Evolutionary conservation across 257 asterid genomes (phyloP).

Genomic region (Capsicum rhomboideum): DNA sequence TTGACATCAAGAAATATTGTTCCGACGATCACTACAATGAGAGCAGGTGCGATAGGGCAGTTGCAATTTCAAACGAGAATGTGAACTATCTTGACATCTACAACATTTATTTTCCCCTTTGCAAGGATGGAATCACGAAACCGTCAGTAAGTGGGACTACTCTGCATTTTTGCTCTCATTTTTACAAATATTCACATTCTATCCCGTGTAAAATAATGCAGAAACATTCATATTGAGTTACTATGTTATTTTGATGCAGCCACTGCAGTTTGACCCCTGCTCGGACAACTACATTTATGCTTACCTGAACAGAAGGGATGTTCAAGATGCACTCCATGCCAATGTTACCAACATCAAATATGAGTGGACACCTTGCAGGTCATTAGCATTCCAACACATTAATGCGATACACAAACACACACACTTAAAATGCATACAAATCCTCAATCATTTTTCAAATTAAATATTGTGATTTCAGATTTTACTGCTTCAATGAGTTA

Average conservation of each 20-base stretch:
- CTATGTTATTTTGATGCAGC: background rate
- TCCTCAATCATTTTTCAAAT: background rate
- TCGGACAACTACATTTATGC: background rate
- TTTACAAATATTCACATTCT: background rate
- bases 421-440: background rate
- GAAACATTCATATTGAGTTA: background rate
- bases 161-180: background rate
- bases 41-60: background rate
- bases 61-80: background rate
- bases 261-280: background rate
- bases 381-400: background rate
- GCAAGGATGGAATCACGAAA: background rate
- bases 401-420: background rate
- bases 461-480: background rate
- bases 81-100: background rate
- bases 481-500: background rate
- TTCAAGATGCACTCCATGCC: constrained; percentile 1
- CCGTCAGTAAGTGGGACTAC: background rate
- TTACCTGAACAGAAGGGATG: background rate
- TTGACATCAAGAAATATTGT: background rate
- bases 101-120: background rate
- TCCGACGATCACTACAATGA: background rate
- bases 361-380: background rate
- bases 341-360: background rate
- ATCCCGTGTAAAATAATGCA: background rate